phyloP scores from a whole-genome alignment of 768 basidiomycete species.

The Megacollybia marginata region DNA sequence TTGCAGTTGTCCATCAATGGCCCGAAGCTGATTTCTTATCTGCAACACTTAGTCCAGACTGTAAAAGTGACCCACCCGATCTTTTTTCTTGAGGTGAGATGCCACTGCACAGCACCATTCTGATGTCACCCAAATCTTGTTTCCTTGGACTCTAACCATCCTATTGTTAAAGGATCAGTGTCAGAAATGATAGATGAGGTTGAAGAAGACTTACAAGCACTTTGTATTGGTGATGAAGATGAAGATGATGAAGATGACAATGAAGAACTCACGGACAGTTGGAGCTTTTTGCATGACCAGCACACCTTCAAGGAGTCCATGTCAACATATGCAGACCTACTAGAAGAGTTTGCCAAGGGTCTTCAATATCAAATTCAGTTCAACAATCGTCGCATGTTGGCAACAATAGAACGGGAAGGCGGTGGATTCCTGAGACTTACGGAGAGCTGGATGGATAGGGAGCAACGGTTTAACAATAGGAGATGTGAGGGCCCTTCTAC shows the following conservation, averaged over 20 bases:
- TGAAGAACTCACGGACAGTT: not conserved
- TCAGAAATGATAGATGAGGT: not conserved
- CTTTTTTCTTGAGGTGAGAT: constrained; percentile 12
- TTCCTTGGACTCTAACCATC: not conserved
- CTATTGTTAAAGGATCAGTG: not conserved
- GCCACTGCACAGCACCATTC: constrained; percentile 10
- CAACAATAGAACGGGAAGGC: not conserved
- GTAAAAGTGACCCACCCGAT: constrained; percentile 6
- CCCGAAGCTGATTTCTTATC: constrained; percentile 11
- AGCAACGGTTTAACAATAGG: not conserved
- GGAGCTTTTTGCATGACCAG: not conserved
- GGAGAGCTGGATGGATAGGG: not conserved
- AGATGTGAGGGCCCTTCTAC: not conserved
- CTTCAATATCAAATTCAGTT: constrained; percentile 5
- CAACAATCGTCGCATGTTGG: constrained; percentile 1
- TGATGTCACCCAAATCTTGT: constrained; percentile 7
- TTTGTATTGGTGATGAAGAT: not conserved
- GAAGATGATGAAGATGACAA: not conserved
- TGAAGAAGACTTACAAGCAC: not conserved
- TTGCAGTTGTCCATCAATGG: constrained; percentile 13
- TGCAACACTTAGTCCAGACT: constrained; percentile 15
- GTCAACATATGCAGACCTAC: not conserved
- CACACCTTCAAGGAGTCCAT: constrained; percentile 2
- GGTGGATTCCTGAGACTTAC: not conserved
- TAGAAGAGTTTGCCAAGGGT: constrained; percentile 3